These are phyloP conservation scores for Cytospora leucostoma DNA, from an alignment of 2,329 filamentous ascomycete species.

Conservation along the genomic window DNA sequence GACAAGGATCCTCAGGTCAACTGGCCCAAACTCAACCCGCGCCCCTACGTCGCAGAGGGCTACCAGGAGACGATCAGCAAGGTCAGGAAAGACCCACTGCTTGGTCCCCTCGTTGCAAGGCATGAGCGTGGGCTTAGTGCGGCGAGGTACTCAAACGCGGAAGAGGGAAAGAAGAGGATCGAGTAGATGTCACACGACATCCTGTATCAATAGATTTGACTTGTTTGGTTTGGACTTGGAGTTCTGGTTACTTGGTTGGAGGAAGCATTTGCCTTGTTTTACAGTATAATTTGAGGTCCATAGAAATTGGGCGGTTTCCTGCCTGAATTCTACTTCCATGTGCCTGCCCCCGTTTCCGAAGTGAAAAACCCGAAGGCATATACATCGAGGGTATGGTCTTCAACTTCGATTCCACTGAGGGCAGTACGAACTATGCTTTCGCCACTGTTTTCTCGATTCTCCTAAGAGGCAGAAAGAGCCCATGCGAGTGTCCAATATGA, in stretches of 20 bases:
- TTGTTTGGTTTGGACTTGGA: neutral
- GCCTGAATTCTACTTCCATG: neutral
- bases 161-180: slow-evolving; percentile 98
- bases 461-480: neutral
- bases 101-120: slow-evolving; percentile 71
- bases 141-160: slow-evolving; percentile 77
- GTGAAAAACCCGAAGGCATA: neutral
- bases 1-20: slow-evolving; percentile 68
- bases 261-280: slow-evolving; percentile 5
- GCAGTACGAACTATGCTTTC: neutral
- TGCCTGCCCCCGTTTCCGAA: neutral
- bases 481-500: neutral
- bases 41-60: slow-evolving; percentile 81
- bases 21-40: slow-evolving; percentile 95
- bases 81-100: slow-evolving; percentile 77
- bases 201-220: slow-evolving; percentile 17
- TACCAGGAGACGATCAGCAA: slow-evolving; percentile 84
- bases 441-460: neutral
- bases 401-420: neutral
- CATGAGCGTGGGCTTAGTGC: slow-evolving; percentile 86
- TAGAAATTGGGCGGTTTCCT: neutral
- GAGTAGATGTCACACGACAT: slow-evolving; percentile 55
- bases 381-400: neutral
- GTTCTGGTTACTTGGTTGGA: neutral
- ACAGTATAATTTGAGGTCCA: neutral